Evolutionary conservation across 108 stramenopile species (phyloP).

Genomic region (Skeletonema grethae): DNA sequence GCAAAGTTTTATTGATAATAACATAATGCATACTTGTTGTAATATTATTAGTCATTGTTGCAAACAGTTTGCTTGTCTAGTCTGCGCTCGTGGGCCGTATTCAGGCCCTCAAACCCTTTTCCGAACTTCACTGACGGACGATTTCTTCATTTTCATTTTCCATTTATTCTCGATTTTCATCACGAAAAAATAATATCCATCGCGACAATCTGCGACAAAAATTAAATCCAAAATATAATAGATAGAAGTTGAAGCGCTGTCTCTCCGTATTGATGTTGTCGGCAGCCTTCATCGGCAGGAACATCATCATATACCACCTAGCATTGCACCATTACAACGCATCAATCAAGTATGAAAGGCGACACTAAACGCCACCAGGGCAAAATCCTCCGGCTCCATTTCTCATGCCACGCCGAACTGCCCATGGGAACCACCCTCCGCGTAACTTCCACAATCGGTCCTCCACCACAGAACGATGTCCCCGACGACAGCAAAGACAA

Average conservation of each 20-base stretch:
- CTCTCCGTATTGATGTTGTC: too few relatives aligned
- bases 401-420: conserved; percentile 69
- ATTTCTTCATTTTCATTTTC: too few relatives aligned
- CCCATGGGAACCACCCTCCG: conserved; percentile 81
- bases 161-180: too few relatives aligned
- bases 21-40: background rate
- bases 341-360: background rate
- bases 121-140: too few relatives aligned
- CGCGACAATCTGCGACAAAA: too few relatives aligned
- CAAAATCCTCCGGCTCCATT: conserved; percentile 78
- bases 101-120: background rate
- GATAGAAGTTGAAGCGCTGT: too few relatives aligned
- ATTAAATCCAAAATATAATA: too few relatives aligned
- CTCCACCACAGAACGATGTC: conserved; percentile 47
- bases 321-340: background rate
- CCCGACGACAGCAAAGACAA: conserved; percentile 9
- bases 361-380: conserved; percentile 36
- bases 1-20: conserved; percentile 22
- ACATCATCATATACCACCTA: background rate
- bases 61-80: too few relatives aligned
- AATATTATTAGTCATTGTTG: too few relatives aligned
- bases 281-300: too few relatives aligned
- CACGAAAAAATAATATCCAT: too few relatives aligned
- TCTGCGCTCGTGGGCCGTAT: too few relatives aligned
- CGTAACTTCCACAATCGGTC: conserved; percentile 76